Base-by-base conservation (phyloP, 2,329 filamentous ascomycete genomes). In the Aspergillus sp. region DNA sequence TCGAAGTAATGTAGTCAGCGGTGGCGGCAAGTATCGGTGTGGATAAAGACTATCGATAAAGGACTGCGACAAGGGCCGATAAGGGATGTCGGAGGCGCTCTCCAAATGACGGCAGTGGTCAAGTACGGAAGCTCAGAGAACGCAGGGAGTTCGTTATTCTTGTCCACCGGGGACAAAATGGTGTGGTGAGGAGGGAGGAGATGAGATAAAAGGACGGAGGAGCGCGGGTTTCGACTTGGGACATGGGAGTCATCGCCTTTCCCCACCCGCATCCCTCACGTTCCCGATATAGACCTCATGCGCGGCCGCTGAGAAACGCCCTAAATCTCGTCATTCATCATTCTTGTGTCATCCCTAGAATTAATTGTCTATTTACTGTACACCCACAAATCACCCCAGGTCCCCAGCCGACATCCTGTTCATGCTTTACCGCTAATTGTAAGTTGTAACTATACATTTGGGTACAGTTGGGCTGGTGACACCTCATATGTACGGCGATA, bases 151-250 rank as follows among this genome's bases (percentile, higher is more conserved):
- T 24, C 18, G n/a, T 15, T 36, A 26, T 39, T 51, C 45, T 55
- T n/a, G 55, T 56, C 57, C 48, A 56, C 34, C 26, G 18, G 53
- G 44, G 49, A 61, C 62, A 59, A 61, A 59, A 24, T 49, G 38
- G 26, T 30, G 26, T 43, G 53, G 45, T 26, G 38, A 22, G 48
- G 45, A 39, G 53, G 49, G 59, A 62, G 34, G 22, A 58, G n/a
- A 52, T 30, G 26, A 45, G 51, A 43, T 42, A 34, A 48, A 47
- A 32, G 26, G 32, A 53, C 48, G 48, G 49, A 42, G 17, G 18
- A 22, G 22, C 24, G 18, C 49, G 55, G 48, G 15, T 43, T 49
- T 22, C n/a, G 36, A 36, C 24, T 36, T 44, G 5, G 6, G 39
- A 36, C 17, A 36, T 42, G 32, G 20, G 48, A 48, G 51, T 53